phyloP scores from a whole-genome alignment of 1,284 basidiomycete species.

The Cystobasidium pallidum region DNA sequence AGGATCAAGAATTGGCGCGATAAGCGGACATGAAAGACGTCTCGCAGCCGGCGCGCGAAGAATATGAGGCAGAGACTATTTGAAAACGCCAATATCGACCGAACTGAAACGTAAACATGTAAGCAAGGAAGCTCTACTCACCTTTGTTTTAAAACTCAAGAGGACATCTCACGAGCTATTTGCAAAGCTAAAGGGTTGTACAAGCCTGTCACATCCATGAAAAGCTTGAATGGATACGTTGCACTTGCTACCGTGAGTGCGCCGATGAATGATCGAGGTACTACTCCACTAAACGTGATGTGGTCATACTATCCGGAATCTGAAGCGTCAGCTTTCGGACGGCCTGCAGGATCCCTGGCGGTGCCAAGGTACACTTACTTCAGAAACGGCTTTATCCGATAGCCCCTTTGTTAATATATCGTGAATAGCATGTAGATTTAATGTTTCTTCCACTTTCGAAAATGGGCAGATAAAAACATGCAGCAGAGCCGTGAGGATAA shows the following conservation, averaged over 20 bases:
- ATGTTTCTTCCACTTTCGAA: slow-evolving; percentile 96
- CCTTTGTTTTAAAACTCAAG: background rate
- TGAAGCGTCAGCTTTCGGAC: background rate
- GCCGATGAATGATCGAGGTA: slow-evolving; percentile 84
- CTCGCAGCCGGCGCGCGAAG: slow-evolving; percentile 67
- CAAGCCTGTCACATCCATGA: slow-evolving; percentile 60
- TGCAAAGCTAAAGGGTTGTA: slow-evolving; percentile 67
- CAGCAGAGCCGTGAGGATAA: slow-evolving; percentile 64
- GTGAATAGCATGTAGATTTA: slow-evolving; percentile 89
- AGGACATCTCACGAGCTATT: slow-evolving; percentile 62
- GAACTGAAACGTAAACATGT: slow-evolving; percentile 61
- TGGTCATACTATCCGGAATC: slow-evolving; percentile 75
- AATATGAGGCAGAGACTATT: slow-evolving; percentile 70
- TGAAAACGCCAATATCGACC: slow-evolving; percentile 70
- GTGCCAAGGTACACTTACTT: slow-evolving; percentile 52
- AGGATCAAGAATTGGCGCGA: slow-evolving; percentile 69
- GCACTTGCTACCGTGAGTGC: slow-evolving; percentile 58
- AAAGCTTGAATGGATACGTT: slow-evolving; percentile 52
- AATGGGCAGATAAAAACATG: slow-evolving; percentile 81
- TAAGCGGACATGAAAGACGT: slow-evolving; percentile 67
- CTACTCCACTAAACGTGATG: slow-evolving; percentile 80
- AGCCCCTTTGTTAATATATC: slow-evolving; percentile 81
- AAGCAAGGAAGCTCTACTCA: background rate
- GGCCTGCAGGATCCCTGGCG: background rate
- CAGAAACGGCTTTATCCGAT: slow-evolving; percentile 47